Base-by-base conservation (phyloP, 2,329 filamentous ascomycete species). In the Ophiostoma perfectum region DNA sequence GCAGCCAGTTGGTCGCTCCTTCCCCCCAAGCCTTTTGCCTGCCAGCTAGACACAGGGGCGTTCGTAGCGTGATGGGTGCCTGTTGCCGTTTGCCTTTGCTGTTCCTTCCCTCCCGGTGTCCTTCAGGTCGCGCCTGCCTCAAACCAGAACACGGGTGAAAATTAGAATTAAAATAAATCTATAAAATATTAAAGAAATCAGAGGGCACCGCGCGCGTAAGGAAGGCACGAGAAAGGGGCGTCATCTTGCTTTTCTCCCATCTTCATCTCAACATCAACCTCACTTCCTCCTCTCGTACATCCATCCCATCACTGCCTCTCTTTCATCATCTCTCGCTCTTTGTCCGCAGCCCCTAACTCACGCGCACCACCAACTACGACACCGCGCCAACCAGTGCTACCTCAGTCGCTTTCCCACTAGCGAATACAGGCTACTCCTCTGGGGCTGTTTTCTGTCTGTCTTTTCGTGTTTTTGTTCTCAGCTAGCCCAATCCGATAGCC, bases 401-500 rank as follows among this genome's bases (percentile, higher is more conserved):
- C 16, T 42, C 16, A 9, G 14, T 12, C 55, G 27, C 36, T 60
- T 60, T 18, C 27, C 55, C 55, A n/a, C 60, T 63, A 63, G 60
- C 18, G 9, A 18, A 18, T 12, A 42, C 60, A 63, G 60, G n/a
- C 58, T 62, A 39, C 58, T n/a, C 9, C 5, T 62, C 58, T 62
- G 58, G 58, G 58, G 62, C 18, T 64, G 62, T 64, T 41, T 41
- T 45, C 41, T 44, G 14, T 52, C 49, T 36, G 38, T 7, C 44
- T 27, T 65, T 52, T 44, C 66, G 58, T 68, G 64, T 47, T 36
- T 64, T 49, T 64, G 67, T 42, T 41, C 18, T n/a, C 9, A n/a
- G 27, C 18, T 41, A 18, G 39, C 16, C 60, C 60, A 63, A 63
- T 63, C 60, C 60, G 5, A 41, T 16, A 9, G 60, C 38, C 38